A percentile compares a stretch with the other conserved stretches of the same genome.
Evolutionary conservation across 768 basidiomycete species (phyloP).

Genomic region (Paxillus rubicundulus): DNA sequence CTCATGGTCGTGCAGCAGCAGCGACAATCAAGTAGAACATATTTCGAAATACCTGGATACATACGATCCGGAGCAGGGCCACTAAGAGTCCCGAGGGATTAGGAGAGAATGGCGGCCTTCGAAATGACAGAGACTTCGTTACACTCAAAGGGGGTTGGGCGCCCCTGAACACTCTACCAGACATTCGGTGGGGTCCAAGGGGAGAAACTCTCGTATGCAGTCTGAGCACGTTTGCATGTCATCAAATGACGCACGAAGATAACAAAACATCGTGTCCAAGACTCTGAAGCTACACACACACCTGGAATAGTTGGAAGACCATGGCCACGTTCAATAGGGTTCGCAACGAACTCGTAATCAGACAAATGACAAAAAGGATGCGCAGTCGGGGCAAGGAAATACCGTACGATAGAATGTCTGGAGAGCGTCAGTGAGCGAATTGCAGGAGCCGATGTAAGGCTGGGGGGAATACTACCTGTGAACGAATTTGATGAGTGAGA

Average conservation of each 20-base stretch:
- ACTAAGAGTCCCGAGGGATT: too few relatives aligned
- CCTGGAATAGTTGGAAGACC: not conserved
- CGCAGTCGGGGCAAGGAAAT: not conserved
- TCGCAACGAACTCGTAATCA: not conserved
- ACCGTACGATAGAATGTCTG: not conserved
- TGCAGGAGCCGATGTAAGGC: not conserved
- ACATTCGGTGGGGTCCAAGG: not conserved
- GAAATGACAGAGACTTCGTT: not conserved
- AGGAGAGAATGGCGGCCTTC: too few relatives aligned
- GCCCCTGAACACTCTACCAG: not conserved
- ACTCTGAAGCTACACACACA: not conserved
- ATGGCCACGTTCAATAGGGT: not conserved
- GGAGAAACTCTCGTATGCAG: too few relatives aligned
- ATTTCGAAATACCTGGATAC: too few relatives aligned
- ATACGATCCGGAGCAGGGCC: not conserved
- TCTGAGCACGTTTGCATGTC: too few relatives aligned
- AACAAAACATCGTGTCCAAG: not conserved
- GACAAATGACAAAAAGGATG: not conserved
- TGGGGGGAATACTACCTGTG: not conserved
- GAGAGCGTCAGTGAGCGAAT: not conserved
- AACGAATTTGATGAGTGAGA: not conserved
- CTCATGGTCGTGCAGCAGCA: too few relatives aligned
- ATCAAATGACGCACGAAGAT: conserved; percentile 1
- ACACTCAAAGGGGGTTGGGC: not conserved
- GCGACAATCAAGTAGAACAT: too few relatives aligned